Evolutionary conservation across 768 basidiomycete species (phyloP), one percentile per base, ranked within the genome.

Genomic region (Suillus hirtellus): DNA sequence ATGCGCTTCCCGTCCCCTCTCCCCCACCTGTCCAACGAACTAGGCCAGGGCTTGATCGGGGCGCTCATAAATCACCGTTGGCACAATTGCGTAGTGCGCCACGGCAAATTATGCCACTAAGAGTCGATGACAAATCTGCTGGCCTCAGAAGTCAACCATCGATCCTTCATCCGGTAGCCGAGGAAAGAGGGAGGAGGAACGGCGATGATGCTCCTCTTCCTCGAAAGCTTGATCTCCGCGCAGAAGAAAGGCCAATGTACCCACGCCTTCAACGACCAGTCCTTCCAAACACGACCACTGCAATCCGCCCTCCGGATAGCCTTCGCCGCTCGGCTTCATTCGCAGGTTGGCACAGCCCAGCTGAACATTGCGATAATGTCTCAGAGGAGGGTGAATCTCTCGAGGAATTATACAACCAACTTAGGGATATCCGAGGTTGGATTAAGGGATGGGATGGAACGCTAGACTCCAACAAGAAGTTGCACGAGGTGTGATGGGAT

Each of bases 271-370:
- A 24, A n/a, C 54, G 8, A 9, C 54, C 8, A 21, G 21, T 38
- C 14, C 37, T 37, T 55, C 54, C 21, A 38, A 24, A 17, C 2
- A 3, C 55, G 4, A 53, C 31, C 17, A 10, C 17, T 53, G 10
- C 52, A 34, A 40, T 21, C 2, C 2, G 9, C 14, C 55, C n/a
- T 24, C 9, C 14, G 9, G 9, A 21, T 24, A 38, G n/a, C 37
- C 37, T 56, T 56, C 54, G 37, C 15, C 37, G 37, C 21, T 56
- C 55, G 14, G 24, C 37, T 24, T 56, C 55, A 15, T 56, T 56
- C 2, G 14, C 54, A 40, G 55, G 37, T 38, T 56, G 55, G 37
- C 1, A 40, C 21, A 21, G 15, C 37, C 37, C 54, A 21, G 35
- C n/a, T 14, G n/a, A 55, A 21, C 54, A 35, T 55, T 1, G 12